phyloP scores from a whole-genome alignment of 495 filamentous ascomycete species.

The Thozetella sp. region DNA sequence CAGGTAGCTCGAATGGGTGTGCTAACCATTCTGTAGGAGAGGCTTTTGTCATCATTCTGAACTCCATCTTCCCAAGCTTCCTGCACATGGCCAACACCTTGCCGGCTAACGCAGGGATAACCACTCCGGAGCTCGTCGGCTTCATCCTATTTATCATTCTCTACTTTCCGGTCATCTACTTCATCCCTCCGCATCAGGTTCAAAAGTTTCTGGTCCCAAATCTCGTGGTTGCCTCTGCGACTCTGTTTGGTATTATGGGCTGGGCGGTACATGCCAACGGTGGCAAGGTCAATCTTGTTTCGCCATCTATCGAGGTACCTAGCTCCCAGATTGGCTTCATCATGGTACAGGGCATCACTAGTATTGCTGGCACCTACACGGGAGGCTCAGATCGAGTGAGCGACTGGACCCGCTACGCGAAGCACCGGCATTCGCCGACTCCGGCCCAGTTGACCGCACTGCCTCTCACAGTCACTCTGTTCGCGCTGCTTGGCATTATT shows the following conservation, averaged over 20 bases:
- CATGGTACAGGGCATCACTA: slow-evolving; percentile 23
- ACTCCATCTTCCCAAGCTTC: slow-evolving; percentile 29
- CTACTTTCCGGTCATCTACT: slow-evolving; percentile 28
- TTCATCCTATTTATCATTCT: slow-evolving; percentile 29
- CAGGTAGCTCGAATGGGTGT: neutral
- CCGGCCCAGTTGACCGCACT: slow-evolving; percentile 25
- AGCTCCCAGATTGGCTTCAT: slow-evolving; percentile 16
- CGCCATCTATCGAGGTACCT: slow-evolving; percentile 11
- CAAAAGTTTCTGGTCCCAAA: slow-evolving; percentile 21
- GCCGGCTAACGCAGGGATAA: slow-evolving; percentile 24
- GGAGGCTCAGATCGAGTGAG: slow-evolving; percentile 23
- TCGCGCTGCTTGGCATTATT: slow-evolving; percentile 36
- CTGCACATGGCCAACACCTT: slow-evolving; percentile 29
- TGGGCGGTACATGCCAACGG: slow-evolving; percentile 26
- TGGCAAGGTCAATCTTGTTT: slow-evolving; percentile 19
- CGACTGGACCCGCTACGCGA: slow-evolving; percentile 29
- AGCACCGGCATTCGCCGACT: slow-evolving; percentile 20
- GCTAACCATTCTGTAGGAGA: neutral
- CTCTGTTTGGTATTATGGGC: slow-evolving; percentile 27
- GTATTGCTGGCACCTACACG: slow-evolving; percentile 23
- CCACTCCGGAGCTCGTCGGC: slow-evolving; percentile 26
- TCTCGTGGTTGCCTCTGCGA: slow-evolving; percentile 15
- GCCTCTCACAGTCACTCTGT: slow-evolving; percentile 22
- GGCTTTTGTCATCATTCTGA: slow-evolving; percentile 18
- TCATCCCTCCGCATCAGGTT: slow-evolving; percentile 23